Evolutionary conservation across 192 early-diverging fungal genomes (phyloP), one percentile per base, ranked within the genome.

Genomic region (Backusella sp.): DNA sequence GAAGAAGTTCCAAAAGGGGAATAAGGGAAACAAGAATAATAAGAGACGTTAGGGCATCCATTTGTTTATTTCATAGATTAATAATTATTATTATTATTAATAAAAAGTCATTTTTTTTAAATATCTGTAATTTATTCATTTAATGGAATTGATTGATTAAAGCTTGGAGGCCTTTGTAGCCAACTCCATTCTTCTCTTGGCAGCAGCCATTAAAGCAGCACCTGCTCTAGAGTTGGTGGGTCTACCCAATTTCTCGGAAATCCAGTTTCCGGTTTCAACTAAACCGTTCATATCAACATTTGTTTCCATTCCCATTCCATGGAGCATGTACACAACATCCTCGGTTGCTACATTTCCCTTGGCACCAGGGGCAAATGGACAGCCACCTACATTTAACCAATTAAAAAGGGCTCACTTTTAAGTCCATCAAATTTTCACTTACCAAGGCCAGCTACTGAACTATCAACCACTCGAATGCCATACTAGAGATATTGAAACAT

Each of bases 341-440:
- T 99, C 98, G 0, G 96, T 96, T 6, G 95, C 93, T 0, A 99
- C 98, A 82, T 99, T 99, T 21, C 98, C 98, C 15, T 92, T 95
- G 7, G 98, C 98, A 14, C 98, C 98, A 73, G 91, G 90, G 2
- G 96, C 96, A 86, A 96, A 99, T 14, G 98, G 98, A 74, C 98
- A 99, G 28, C 98, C 98, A 35, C 96, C 91, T 86, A 17, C 84
- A 62, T 42, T 66, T 37, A 35, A 68, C 14, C 26, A 76, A 26
- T 41, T 42, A 32, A 44, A 82, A 67, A 62, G 15, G 52, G 6
- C 8, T 49, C 32, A 23, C 19, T 1, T n/a, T 32, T 17, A 14
- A 44, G 28, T 34, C 9, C 53, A 32, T 37, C 66, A 19, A 34
- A 15, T 12, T 23, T 28, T 28, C 11, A 37, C 73, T 69, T 77